These are phyloP conservation scores for Bruguiera hainesii DNA, from an alignment of 441 rosid genomes.

Conservation along the genomic window DNA sequence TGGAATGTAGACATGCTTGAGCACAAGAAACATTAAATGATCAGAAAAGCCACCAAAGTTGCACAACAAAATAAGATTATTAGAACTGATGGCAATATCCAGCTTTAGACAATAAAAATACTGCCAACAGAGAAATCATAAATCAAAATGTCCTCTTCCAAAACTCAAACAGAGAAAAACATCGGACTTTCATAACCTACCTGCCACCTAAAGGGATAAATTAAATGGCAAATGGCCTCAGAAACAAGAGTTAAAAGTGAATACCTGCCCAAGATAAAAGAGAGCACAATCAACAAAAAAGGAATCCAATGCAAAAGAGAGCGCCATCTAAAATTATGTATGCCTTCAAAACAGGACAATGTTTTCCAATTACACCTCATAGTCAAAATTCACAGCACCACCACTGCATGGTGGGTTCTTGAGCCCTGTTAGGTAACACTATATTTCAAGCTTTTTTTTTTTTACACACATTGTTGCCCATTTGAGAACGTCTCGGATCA, in stretches of 20 bases:
- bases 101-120: neutral
- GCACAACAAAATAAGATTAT: slow-evolving; percentile 4
- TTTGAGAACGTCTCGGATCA: too few relatives aligned
- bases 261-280: slow-evolving; percentile 46
- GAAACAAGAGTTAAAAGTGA: slow-evolving; percentile 89
- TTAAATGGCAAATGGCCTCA: slow-evolving; percentile 97
- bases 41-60: slow-evolving; percentile 31
- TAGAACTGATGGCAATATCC: slow-evolving; percentile 20
- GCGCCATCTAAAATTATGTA: too few relatives aligned
- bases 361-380: too few relatives aligned
- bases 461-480: too few relatives aligned
- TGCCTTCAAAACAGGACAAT: too few relatives aligned
- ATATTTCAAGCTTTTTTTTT: too few relatives aligned
- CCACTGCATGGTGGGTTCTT: too few relatives aligned
- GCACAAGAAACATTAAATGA: slow-evolving; percentile 54
- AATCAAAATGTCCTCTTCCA: neutral
- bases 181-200: slow-evolving; percentile 36
- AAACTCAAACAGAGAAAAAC: neutral
- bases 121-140: neutral
- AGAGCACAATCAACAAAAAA: slow-evolving; percentile 1
- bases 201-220: slow-evolving; percentile 99
- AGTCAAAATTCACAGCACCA: too few relatives aligned
- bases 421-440: too few relatives aligned
- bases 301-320: too few relatives aligned
- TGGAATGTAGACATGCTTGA: slow-evolving; percentile 99